These are phyloP conservation scores for Aureoboletus auriporus DNA, from an alignment of 768 basidiomycete genomes.

Conservation along the genomic window DNA sequence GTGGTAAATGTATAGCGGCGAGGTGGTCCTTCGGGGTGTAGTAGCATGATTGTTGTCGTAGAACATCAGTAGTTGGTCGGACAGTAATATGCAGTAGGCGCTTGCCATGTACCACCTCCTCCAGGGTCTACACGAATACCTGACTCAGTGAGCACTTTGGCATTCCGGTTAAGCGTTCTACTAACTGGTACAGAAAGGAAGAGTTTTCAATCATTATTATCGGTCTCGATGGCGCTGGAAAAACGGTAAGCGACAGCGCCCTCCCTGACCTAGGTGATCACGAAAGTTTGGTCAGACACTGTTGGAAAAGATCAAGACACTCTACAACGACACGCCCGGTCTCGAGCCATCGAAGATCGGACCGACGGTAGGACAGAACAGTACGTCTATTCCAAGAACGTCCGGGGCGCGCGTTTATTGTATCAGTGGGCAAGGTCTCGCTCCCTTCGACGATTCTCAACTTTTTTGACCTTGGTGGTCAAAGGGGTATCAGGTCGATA, in stretches of 20 bases:
- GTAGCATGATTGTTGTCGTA: too few relatives aligned
- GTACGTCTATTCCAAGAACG: constrained; percentile 43
- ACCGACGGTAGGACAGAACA: constrained; percentile 97
- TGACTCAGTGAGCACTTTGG: constrained; percentile 59
- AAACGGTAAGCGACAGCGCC: constrained; percentile 55
- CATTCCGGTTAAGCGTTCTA: not conserved
- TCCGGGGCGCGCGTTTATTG: not conserved
- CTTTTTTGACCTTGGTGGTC: constrained; percentile 97
- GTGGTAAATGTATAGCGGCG: too few relatives aligned
- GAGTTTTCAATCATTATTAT: constrained; percentile 95
- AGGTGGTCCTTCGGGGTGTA: too few relatives aligned
- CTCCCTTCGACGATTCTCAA: constrained; percentile 91
- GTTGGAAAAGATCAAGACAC: constrained; percentile 90
- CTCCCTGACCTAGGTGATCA: not conserved
- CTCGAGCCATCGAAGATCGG: constrained; percentile 91
- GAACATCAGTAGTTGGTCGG: too few relatives aligned
- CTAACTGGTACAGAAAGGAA: constrained; percentile 54
- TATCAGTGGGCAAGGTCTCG: constrained; percentile 83
- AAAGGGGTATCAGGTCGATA: constrained; percentile 88
- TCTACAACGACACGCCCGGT: constrained; percentile 83
- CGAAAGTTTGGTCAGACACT: constrained; percentile 51
- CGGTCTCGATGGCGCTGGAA: constrained; percentile 89
- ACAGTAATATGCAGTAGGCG: too few relatives aligned
- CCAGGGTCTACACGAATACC: constrained; percentile 85
- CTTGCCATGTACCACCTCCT: constrained; percentile 85